A percentile compares a stretch with the other conserved stretches of the same genome.
Evolutionary conservation across 1,139 yeast genomes (phyloP).

Genomic region (Yamadazyma dushanensis): DNA sequence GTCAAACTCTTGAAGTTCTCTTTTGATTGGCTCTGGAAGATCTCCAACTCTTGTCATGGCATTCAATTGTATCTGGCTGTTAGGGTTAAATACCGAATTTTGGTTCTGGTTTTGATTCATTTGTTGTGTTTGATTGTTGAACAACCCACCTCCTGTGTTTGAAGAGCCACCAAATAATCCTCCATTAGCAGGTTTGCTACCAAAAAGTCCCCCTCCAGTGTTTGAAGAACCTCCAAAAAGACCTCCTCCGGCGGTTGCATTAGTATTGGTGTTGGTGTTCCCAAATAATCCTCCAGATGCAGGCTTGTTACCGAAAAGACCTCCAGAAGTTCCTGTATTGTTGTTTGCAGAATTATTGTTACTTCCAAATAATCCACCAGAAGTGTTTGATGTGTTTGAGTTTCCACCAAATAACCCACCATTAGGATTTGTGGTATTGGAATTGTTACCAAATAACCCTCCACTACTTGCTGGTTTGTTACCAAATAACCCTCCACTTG

Average conservation of each 20-base stretch:
- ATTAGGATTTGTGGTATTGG: constrained; percentile 6
- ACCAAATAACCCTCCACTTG: constrained; percentile 22
- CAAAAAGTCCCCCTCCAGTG: constrained; percentile 18
- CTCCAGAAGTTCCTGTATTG: constrained; percentile 10
- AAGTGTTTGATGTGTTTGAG: constrained; percentile 9
- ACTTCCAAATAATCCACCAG: constrained; percentile 34
- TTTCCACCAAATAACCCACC: constrained; percentile 33
- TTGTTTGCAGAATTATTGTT: constrained; percentile 13
- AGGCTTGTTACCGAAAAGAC: constrained; percentile 10
- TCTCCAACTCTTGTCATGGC: constrained; percentile 89
- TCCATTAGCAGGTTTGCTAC: constrained; percentile 9
- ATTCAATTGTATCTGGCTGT: constrained; percentile 49
- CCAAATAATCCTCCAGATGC: constrained; percentile 43
- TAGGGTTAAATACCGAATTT: constrained; percentile 24
- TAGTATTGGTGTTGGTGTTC: constrained; percentile 15
- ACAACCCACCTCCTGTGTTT: constrained; percentile 9
- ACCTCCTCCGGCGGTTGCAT: constrained; percentile 5
- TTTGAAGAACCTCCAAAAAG: constrained; percentile 7
- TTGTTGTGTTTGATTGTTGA: constrained; percentile 6
- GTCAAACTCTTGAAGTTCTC: constrained; percentile 75
- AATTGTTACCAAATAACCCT: constrained; percentile 19
- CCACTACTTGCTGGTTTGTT: constrained; percentile 13
- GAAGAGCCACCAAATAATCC: constrained; percentile 12
- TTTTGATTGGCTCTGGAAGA: constrained; percentile 74
- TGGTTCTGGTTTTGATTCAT: constrained; percentile 14